Conservation (phyloP, 495 filamentous ascomycete genomes). For the Talaromyces thailandensis region DNA sequence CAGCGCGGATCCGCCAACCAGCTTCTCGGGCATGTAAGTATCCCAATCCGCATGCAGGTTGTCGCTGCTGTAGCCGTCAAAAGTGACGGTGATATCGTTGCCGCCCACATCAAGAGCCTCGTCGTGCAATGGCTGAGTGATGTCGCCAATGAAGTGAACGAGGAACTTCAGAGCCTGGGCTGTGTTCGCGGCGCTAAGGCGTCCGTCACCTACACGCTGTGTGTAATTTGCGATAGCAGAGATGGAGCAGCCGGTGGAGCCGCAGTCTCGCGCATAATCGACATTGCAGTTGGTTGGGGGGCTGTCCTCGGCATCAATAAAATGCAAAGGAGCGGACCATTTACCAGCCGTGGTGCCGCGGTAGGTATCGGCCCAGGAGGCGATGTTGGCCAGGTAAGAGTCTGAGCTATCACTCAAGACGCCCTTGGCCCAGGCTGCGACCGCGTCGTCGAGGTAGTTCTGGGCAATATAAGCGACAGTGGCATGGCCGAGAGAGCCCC, state of each 20-base stretch:
- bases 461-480: conserved; percentile 52
- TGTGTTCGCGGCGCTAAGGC: not conserved
- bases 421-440: conserved; percentile 54
- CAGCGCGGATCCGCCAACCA: conserved; percentile 24
- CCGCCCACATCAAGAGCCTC: conserved; percentile 49
- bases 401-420: not conserved
- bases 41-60: conserved; percentile 62
- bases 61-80: conserved; percentile 15
- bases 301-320: conserved; percentile 40
- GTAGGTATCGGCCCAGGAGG: conserved; percentile 33
- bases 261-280: conserved; percentile 50
- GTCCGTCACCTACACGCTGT: not conserved
- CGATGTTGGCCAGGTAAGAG: not conserved
- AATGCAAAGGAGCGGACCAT: conserved; percentile 45
- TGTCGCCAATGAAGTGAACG: conserved; percentile 54
- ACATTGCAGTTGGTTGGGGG: conserved; percentile 50
- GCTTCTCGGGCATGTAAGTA: conserved; percentile 50
- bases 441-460: conserved; percentile 46
- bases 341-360: conserved; percentile 42
- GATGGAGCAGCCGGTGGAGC: conserved; percentile 40
- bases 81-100: conserved; percentile 51
- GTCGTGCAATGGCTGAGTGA: conserved; percentile 55
- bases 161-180: conserved; percentile 40
- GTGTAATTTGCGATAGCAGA: conserved; percentile 53
- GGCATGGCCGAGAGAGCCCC: conserved; percentile 52